Conservation (phyloP, 2,329 filamentous ascomycete species). For the Metarhizium rileyi region DNA sequence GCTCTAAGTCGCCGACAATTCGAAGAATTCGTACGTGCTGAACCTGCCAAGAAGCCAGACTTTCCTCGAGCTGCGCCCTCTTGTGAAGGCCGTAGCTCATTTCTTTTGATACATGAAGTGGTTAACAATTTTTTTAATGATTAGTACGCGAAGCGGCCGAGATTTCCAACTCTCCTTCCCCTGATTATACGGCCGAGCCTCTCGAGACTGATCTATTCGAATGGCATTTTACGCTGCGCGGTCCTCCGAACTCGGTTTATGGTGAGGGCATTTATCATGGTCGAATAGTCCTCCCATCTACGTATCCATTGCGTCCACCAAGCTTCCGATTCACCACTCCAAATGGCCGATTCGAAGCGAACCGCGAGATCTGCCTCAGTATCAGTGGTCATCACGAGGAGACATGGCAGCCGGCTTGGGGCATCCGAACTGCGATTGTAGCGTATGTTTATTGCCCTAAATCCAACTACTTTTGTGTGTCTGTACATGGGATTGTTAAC, state of each 20-base stretch:
- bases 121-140: not conserved
- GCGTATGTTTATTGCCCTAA: conserved; percentile 28
- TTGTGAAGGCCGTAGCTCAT: not conserved
- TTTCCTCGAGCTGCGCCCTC: not conserved
- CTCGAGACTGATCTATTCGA: conserved; percentile 89
- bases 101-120: conserved; percentile 1
- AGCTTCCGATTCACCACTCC: conserved; percentile 94
- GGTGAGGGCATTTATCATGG: conserved; percentile 84
- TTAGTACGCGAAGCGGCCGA: conserved; percentile 84
- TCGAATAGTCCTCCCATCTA: conserved; percentile 79
- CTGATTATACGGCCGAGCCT: conserved; percentile 77
- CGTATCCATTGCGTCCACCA: conserved; percentile 85
- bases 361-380: conserved; percentile 90
- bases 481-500: not conserved
- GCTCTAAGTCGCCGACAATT: conserved; percentile 73
- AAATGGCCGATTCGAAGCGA: conserved; percentile 86
- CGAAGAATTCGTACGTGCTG: conserved; percentile 62
- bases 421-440: conserved; percentile 77
- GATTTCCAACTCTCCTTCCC: conserved; percentile 66
- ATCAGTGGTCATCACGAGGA: conserved; percentile 96
- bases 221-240: conserved; percentile 97
- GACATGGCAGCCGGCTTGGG: conserved; percentile 98
- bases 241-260: conserved; percentile 74
- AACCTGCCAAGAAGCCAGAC: not conserved
- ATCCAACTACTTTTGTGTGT: not conserved